Conservation (phyloP, 257 asterid species). For the Echium plantagineum region DNA sequence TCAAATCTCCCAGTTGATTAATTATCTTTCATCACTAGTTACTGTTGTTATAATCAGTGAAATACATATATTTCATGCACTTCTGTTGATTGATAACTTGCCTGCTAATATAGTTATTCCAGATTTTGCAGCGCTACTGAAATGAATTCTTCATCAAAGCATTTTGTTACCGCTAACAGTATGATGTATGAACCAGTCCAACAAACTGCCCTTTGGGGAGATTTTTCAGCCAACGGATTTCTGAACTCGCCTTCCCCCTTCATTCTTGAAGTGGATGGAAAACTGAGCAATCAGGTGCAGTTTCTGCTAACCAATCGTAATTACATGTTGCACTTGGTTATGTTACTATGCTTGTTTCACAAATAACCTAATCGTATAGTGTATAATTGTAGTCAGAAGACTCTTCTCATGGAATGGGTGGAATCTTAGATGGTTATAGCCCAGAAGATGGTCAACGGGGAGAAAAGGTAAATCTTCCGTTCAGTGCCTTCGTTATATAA, state of each 20-base stretch:
- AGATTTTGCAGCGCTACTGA: slow-evolving; percentile 13
- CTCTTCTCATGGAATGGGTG: slow-evolving; percentile 60
- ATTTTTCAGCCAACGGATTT: slow-evolving; percentile 45
- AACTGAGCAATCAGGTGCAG: slow-evolving; percentile 49
- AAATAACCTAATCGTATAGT: slow-evolving; percentile 4
- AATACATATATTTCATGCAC: not conserved
- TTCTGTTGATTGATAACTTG: not conserved
- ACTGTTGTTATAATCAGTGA: not conserved
- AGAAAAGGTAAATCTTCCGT: slow-evolving; percentile 46
- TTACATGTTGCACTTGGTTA: not conserved
- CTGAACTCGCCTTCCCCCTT: slow-evolving; percentile 32
- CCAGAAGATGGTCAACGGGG: slow-evolving; percentile 48
- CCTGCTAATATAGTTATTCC: slow-evolving; percentile 5
- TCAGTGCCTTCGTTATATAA: not conserved
- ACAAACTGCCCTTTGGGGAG: slow-evolving; percentile 67
- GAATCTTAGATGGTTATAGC: slow-evolving; percentile 51
- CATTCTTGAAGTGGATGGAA: slow-evolving; percentile 41
- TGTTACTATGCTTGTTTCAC: not conserved
- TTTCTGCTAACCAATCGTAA: not conserved
- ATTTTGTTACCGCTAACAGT: slow-evolving; percentile 60
- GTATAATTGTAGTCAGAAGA: slow-evolving; percentile 48
- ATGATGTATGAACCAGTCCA: slow-evolving; percentile 68
- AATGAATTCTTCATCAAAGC: slow-evolving; percentile 66
- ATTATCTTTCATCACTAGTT: too few species aligned
- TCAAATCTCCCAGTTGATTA: too few species aligned